Base-by-base conservation (phyloP, 1,284 basidiomycete genomes). In the Ganoderma resinaceum region DNA sequence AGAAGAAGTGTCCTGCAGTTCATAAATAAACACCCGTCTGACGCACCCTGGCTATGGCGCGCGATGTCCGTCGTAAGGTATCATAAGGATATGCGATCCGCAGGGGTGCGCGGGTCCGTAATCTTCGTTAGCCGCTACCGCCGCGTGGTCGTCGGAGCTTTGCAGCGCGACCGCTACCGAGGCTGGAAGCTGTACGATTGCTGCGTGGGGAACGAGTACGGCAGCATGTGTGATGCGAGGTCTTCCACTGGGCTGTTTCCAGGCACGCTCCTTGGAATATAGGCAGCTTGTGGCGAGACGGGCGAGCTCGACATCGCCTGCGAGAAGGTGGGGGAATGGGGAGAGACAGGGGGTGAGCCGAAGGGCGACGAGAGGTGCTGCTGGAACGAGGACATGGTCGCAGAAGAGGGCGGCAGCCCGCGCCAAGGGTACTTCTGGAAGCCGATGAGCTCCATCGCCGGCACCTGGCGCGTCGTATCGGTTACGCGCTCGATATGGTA, bases 401-500 rank as follows among this genome's bases (percentile, higher is more conserved):
- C 38, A 14, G 65, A 42, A 43, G 72, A 63, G 38, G 65, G 59
- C n/a, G 67, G 43, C 35, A 52, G 49, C 46, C 69, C 65, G 52
- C 70, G 70, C 69, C 73, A 72, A 31, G 76, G 70, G 77, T 84
- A 85, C 79, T 82, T 85, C 78, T 87, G 86, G 76, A 86, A 85
- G 53, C 83, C 85, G 69, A 87, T 70, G 67, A 92, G 81, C 73
- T 88, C 84, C 67, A 87, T 89, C 42, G 85, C 84, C n/a, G 91
- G 89, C 77, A 83, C 66, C 26, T 62, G 79, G 68, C 78, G 75
- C 69, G 82, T 79, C 53, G 82, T 82, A 75, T 80, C 80, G 71
- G 79, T 79, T 26, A 76, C 70, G 76, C 89, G 86, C 73, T 90
- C 87, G 71, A 94, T 80, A 71, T 91, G 87, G 78, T 92, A 93